Base-by-base conservation (phyloP, 768 basidiomycete genomes). In the Lenzites betulinus region DNA sequence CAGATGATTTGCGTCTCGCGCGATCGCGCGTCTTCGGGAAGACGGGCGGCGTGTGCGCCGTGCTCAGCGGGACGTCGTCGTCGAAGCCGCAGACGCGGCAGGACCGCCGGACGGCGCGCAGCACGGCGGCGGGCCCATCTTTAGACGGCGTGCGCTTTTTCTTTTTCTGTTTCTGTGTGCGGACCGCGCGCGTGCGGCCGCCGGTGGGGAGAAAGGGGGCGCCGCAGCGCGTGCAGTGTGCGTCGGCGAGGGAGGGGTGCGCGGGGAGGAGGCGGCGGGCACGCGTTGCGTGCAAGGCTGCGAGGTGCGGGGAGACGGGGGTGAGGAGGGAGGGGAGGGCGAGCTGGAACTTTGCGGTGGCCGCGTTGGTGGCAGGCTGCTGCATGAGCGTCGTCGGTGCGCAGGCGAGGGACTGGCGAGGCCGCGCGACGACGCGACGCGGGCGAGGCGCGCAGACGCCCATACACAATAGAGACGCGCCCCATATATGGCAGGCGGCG, bases 201-300 rank as follows among this genome's bases (percentile, higher is more conserved):
- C 77, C 68, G 63, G 78, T 78, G 55, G 75, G 69, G 54, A 80
- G 74, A 20, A 80, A 75, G 60, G 78, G 77, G 11, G 78, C 67
- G 33, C 87, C 88, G 65, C 89, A 90, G 71, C 72, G 77, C 5
- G 71, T 47, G 68, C 87, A 90, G 43, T 79, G 74, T 4, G 74
- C 67, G 22, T 56, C 42, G 26, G 48, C 54, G 35, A 73, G 61
- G 36, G 59, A 7, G 23, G 73, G 64, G 43, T 60, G 60, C 18
- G 60, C 39, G 39, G 60, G 59, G 54, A 71, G 70, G 49, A 75
- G 61, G 7, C 67, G 52, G 49, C 70, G 73, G 18, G 73, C 72
- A 48, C 83, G 79, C 15, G 75, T 67, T 0, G 79, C 71, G 68
- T 91, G 88, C 28, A 88, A 75, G 39, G 89, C 88, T 15, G 90